These are phyloP conservation scores for Fomitopsis betulina DNA, from an alignment of 1,284 basidiomycete genomes.

Conservation along the genomic window DNA sequence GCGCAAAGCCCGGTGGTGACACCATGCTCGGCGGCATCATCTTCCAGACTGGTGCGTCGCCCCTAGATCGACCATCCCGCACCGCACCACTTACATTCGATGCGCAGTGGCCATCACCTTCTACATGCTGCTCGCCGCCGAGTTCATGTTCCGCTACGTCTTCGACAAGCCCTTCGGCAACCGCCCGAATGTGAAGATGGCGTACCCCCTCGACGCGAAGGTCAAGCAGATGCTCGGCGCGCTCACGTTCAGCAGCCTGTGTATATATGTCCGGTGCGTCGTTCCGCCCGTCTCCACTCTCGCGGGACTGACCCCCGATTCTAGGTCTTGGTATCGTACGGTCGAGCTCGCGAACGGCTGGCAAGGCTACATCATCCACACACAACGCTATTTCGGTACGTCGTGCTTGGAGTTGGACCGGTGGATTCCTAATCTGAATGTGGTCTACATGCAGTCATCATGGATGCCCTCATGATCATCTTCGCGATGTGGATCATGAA, in stretches of 20 bases:
- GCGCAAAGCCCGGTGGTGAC: conserved; percentile 35
- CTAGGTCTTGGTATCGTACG: conserved; percentile 43
- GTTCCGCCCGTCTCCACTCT: not conserved
- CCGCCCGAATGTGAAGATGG: conserved; percentile 4
- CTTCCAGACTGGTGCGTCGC: conserved; percentile 44
- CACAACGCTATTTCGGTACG: conserved; percentile 51
- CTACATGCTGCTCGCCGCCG: conserved; percentile 37
- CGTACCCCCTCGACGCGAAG: conserved; percentile 19
- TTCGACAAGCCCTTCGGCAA: conserved; percentile 33
- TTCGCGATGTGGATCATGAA: conserved; percentile 4
- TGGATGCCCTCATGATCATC: conserved; percentile 4
- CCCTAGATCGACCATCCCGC: no score
- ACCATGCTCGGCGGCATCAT: conserved; percentile 56
- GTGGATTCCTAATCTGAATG: not conserved
- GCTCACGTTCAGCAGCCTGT: conserved; percentile 32
- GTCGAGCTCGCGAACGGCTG: conserved; percentile 54
- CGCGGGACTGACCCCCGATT: not conserved
- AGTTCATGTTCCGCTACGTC: conserved; percentile 42
- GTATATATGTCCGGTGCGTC: conserved; percentile 37
- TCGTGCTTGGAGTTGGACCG: not conserved
- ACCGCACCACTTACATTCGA: not conserved
- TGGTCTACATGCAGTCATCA: not conserved
- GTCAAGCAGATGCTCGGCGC: conserved; percentile 34
- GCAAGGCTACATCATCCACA: conserved; percentile 47
- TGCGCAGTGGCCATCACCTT: conserved; percentile 36